phyloP scores from a whole-genome alignment of 345 rosid species.

The Alliaria petiolata region DNA sequence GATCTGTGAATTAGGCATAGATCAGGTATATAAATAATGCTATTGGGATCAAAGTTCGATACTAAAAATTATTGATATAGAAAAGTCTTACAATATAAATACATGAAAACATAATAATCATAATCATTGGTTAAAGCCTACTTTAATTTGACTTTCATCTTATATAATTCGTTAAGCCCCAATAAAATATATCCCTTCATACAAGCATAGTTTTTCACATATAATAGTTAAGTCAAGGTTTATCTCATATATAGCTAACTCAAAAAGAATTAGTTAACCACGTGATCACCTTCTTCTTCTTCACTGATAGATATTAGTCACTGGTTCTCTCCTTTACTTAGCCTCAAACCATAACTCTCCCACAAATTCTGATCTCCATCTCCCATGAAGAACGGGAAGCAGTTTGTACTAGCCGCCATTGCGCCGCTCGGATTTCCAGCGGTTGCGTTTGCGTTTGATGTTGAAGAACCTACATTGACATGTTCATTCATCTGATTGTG shows the following conservation, averaged over 20 bases:
- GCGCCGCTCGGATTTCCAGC: conserved; percentile 43
- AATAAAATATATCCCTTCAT: conserved; percentile 8
- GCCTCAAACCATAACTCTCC: conserved; percentile 80
- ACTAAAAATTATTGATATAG: background rate
- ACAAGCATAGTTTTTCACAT: conserved; percentile 17
- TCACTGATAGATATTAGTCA: conserved; percentile 11
- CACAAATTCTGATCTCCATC: conserved; percentile 72
- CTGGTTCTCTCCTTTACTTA: conserved; percentile 60
- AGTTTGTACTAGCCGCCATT: conserved; percentile 47
- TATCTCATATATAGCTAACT: conserved; percentile 24
- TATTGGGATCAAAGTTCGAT: background rate
- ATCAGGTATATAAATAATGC: background rate
- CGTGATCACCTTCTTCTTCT: conserved; percentile 19
- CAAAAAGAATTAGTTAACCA: conserved; percentile 31
- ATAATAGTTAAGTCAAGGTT: conserved; percentile 25
- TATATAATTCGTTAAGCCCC: conserved; percentile 16
- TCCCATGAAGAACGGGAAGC: conserved; percentile 75
- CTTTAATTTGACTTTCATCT: background rate
- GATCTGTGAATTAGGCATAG: conserved; percentile 1
- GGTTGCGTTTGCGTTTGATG: conserved; percentile 48
- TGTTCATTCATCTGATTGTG: conserved; percentile 20
- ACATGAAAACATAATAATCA: conserved; percentile 11
- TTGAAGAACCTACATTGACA: conserved; percentile 39
- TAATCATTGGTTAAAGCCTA: conserved; percentile 23
- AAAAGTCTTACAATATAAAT: conserved; percentile 1